A percentile compares a stretch with the other conserved stretches of the same genome.
These are phyloP conservation scores for Boletellus ananiceps DNA, from an alignment of 768 basidiomycete species.

Conservation along the genomic window DNA sequence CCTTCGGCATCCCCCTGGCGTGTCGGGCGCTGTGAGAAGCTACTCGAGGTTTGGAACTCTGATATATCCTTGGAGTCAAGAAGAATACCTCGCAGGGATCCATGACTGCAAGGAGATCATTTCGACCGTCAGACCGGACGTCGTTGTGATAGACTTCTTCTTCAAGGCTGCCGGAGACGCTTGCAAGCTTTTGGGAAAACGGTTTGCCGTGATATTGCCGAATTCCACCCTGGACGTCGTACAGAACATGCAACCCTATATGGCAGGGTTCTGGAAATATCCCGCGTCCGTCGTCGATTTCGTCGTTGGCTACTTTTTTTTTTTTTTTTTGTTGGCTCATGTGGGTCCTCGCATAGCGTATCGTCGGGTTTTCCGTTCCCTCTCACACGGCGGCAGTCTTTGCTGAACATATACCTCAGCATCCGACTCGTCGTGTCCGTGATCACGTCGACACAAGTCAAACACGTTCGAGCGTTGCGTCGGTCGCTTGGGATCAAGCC, in stretches of 20 bases:
- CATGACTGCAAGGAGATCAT: constrained; percentile 1
- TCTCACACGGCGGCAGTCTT: constrained; percentile 13
- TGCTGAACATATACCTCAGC: constrained; percentile 6
- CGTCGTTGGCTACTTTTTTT: neutral
- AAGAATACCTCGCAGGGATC: constrained; percentile 9
- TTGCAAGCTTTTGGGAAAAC: constrained; percentile 2
- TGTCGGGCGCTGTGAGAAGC: constrained; percentile 2
- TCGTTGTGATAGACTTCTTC: neutral
- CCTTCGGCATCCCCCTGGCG: neutral
- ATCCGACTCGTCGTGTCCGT: neutral
- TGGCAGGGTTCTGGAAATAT: constrained; percentile 6
- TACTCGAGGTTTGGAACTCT: neutral
- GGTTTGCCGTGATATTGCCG: neutral
- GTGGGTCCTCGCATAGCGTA: neutral
- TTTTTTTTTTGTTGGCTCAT: neutral
- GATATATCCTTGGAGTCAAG: neutral
- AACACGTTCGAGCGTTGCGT: neutral
- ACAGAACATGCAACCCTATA: neutral
- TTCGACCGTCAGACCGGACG: neutral
- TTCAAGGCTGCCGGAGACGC: constrained; percentile 5
- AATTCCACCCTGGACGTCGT: neutral
- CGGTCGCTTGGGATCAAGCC: constrained; percentile 1
- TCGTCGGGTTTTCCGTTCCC: constrained; percentile 11
- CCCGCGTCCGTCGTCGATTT: neutral
- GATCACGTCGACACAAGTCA: neutral